These are phyloP conservation scores for Glycyrrhiza uralensis DNA, from an alignment of 306 rosid genomes.

Conservation along the genomic window DNA sequence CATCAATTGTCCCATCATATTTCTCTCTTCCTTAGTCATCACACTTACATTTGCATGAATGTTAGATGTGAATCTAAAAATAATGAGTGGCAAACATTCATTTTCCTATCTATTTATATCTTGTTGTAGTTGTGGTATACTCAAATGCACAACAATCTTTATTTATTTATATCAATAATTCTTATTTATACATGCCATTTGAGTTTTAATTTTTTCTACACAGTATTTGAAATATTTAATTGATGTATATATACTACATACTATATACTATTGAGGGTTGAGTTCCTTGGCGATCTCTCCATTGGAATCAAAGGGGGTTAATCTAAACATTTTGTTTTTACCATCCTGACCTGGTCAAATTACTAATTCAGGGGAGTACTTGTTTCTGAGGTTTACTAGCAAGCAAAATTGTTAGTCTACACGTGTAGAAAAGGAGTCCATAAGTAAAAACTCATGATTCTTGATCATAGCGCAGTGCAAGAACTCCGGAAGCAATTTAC, in stretches of 20 bases:
- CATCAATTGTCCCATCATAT: too few species aligned
- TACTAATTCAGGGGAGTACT: conserved; percentile 29
- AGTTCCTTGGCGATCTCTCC: not conserved
- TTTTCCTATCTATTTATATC: too few species aligned
- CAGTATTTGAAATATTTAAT: too few species aligned
- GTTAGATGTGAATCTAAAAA: too few species aligned
- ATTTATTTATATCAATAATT: too few species aligned
- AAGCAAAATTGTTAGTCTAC: conserved; percentile 21
- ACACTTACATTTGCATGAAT: too few species aligned
- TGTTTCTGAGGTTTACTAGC: conserved; percentile 3
- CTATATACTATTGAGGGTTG: too few species aligned
- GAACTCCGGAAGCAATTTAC: conserved; percentile 37
- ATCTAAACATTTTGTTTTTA: not conserved
- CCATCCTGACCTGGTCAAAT: conserved; percentile 44
- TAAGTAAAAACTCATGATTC: conserved; percentile 11
- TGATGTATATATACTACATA: not conserved
- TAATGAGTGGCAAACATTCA: too few species aligned
- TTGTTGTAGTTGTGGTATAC: too few species aligned
- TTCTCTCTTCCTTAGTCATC: too few species aligned
- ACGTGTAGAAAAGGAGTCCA: conserved; percentile 45
- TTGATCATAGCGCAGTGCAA: conserved; percentile 29
- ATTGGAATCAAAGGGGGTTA: not conserved
- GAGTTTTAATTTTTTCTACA: not conserved
- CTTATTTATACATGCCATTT: too few species aligned
- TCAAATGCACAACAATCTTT: too few species aligned